Conservation (phyloP, 495 filamentous ascomycete species). For the Chaetomium tenue region DNA sequence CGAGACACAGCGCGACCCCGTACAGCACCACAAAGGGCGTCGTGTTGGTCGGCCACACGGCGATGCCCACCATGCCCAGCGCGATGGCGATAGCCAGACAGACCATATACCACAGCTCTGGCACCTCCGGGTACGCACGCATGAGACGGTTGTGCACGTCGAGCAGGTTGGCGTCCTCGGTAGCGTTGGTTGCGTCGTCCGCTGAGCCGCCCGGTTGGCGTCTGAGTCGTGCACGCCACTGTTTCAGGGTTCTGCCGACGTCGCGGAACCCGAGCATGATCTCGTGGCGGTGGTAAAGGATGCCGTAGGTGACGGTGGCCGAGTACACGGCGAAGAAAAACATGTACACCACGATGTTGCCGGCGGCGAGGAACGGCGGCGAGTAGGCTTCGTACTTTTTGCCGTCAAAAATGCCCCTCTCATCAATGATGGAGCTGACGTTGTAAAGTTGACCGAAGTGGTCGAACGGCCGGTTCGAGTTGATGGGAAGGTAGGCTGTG, state of each 20-base stretch:
- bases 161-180: slow-evolving; percentile 30
- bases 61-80: slow-evolving; percentile 41
- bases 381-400: slow-evolving; percentile 41
- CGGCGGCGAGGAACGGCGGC: slow-evolving; percentile 42
- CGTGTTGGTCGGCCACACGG: slow-evolving; percentile 43
- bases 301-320: slow-evolving; percentile 39
- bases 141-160: slow-evolving; percentile 45
- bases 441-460: slow-evolving; percentile 42
- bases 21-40: slow-evolving; percentile 44
- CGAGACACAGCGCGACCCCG: slow-evolving; percentile 42
- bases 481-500: slow-evolving; percentile 42
- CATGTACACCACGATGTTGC: slow-evolving; percentile 38
- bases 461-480: slow-evolving; percentile 42
- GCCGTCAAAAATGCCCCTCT: slow-evolving; percentile 39
- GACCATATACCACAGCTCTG: slow-evolving; percentile 47
- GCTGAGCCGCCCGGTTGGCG: slow-evolving; percentile 1
- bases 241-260: slow-evolving; percentile 34
- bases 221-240: background rate
- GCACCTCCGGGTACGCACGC: slow-evolving; percentile 41
- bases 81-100: slow-evolving; percentile 35
- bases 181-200: slow-evolving; percentile 8
- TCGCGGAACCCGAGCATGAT: slow-evolving; percentile 40
- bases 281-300: slow-evolving; percentile 44
- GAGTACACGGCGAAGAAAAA: slow-evolving; percentile 46
- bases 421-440: slow-evolving; percentile 38